phyloP scores from a whole-genome alignment of 345 rosid species.

The Limnanthes douglasii region DNA sequence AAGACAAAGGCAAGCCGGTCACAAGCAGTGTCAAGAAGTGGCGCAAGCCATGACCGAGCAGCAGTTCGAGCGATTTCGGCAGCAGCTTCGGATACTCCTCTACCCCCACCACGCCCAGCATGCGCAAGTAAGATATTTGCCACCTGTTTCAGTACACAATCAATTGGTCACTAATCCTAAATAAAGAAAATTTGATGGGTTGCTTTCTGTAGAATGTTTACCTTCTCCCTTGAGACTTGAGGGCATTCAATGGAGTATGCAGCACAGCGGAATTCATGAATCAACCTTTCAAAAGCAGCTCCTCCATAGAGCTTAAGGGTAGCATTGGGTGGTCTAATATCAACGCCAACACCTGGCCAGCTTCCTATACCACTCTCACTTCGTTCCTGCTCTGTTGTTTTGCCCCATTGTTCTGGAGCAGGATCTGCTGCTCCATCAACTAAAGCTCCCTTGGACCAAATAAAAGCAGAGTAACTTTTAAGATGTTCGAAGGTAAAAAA shows the following conservation, averaged over 20 bases:
- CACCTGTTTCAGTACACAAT: conserved; percentile 32
- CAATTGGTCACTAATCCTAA: too few relatives aligned
- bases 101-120: conserved; percentile 84
- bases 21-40: conserved; percentile 91
- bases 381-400: conserved; percentile 74
- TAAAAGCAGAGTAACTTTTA: conserved; percentile 6
- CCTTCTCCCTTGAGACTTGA: conserved; percentile 90
- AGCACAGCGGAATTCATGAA: conserved; percentile 91
- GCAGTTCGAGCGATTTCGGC: conserved; percentile 96
- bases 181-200: too few relatives aligned
- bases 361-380: conserved; percentile 79
- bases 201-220: conserved; percentile 9
- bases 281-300: conserved; percentile 94
- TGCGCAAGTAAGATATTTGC: conserved; percentile 90
- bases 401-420: conserved; percentile 97
- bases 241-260: conserved; percentile 96
- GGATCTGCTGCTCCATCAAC: conserved; percentile 98
- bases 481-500: too few relatives aligned
- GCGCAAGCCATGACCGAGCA: conserved; percentile 95
- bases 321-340: conserved; percentile 81
- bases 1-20: conserved; percentile 86
- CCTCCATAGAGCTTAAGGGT: conserved; percentile 90
- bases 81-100: conserved; percentile 86
- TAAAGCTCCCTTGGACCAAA: conserved; percentile 50
- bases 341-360: conserved; percentile 82